Conservation (phyloP, 2,329 filamentous ascomycete species). For the Fusarium marasasianum region DNA sequence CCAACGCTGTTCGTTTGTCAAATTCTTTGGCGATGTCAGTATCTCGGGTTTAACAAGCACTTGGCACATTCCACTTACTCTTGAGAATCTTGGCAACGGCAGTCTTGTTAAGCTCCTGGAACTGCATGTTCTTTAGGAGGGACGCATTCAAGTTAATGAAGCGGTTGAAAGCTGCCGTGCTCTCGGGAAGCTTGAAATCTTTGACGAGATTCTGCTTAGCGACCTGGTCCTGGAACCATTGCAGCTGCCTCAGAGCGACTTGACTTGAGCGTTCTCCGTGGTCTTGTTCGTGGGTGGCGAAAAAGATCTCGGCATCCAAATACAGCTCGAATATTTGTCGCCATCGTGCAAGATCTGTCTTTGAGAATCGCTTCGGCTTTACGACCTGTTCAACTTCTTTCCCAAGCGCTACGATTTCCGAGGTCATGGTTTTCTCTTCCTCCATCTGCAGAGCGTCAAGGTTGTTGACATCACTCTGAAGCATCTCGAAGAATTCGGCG, state of each 20-base stretch:
- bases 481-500: slow-evolving; percentile 79
- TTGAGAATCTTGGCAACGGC: slow-evolving; percentile 88
- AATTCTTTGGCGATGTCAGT: slow-evolving; percentile 70
- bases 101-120: slow-evolving; percentile 83
- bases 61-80: slow-evolving; percentile 60
- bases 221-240: slow-evolving; percentile 77
- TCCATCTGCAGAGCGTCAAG: slow-evolving; percentile 74
- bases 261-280: slow-evolving; percentile 73
- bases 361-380: slow-evolving; percentile 69
- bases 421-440: slow-evolving; percentile 71
- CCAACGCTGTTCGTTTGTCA: slow-evolving; percentile 83
- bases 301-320: slow-evolving; percentile 82
- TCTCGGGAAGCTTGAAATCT: slow-evolving; percentile 73
- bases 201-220: slow-evolving; percentile 65
- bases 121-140: slow-evolving; percentile 82
- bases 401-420: slow-evolving; percentile 71
- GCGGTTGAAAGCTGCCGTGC: slow-evolving; percentile 68
- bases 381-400: slow-evolving; percentile 71
- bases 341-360: slow-evolving; percentile 78
- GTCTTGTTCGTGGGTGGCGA: slow-evolving; percentile 77
- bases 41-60: neutral
- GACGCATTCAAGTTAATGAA: slow-evolving; percentile 79
- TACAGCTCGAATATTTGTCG: slow-evolving; percentile 85
- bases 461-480: slow-evolving; percentile 75
- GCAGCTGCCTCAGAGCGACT: slow-evolving; percentile 72